Evolutionary conservation across 75 land plant genomes (phyloP), one percentile per base, ranked within the genome.

Genomic region (Pinus tabuliformis): DNA sequence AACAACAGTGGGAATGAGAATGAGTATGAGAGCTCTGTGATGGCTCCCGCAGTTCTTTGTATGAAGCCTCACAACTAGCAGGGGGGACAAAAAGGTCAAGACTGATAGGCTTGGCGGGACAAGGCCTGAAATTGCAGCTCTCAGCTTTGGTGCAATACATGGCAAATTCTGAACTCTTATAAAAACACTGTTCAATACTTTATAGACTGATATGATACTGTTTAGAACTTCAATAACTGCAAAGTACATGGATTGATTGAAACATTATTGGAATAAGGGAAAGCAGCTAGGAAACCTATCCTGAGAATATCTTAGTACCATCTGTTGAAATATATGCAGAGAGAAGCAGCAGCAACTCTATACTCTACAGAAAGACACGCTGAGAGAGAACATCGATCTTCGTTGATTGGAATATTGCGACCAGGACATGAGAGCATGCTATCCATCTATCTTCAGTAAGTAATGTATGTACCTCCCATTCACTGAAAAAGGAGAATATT

Each of bases 131-230:
- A 64, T 37, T 16, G 68, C 33, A 33, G 33, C 68, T 64, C 68
- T 64, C 68, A 15, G 68, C 68, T 64, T 64, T 37, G 6, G 68
- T 64, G 68, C 68, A 64, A 64, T 64, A 64, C 68, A 64, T 64
- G 42, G 68, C 37, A 36, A 64, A 33, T 64, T 64, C 68, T 64
- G 42, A 64, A 20, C 42, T 64, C 68, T 3, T 33, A 3, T 16
- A 16, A 0, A 6, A 6, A 33, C 16, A 33, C n/a, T 64, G 36
- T 64, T 64, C 36, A 37, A 30, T 64, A 64, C 42, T 64, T 33
- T 20, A 36, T 37, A 64, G 68, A 64, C 36, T 64, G 68, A 16
- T 64, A 37, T 16, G 42, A 36, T 64, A 30, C 68, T 64, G 68
- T 64, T 37, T 64, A 36, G 17, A 64, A 20, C 39, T 64, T 64